Base-by-base conservation (phyloP, 768 basidiomycete genomes). In the Boletus tylopilopsis region DNA sequence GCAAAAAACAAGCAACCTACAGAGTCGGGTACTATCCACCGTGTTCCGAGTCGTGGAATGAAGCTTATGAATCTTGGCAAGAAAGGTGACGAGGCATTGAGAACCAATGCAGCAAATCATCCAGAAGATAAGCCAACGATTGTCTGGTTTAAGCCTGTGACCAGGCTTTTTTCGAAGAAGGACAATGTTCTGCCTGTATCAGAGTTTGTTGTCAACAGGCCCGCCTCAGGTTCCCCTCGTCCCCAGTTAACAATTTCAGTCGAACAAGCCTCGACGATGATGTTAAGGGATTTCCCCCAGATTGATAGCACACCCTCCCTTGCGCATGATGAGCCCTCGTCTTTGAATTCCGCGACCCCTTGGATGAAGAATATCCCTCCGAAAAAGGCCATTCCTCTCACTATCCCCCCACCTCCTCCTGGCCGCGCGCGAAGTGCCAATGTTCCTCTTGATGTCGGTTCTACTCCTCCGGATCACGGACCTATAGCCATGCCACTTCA, bases 1-100 rank as follows among this genome's bases (percentile, higher is more conserved):
- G 24, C 45, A 21, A 52, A 58, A 19, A 48, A 37, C 39, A 55
- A 57, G 12, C 62, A 50, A 36, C 55, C 51, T 35, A 63, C 60
- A 42, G 51, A 57, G 45, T 62, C 68, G 60, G 57, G 41, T 57
- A 62, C 42, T n/a, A n/a, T n/a, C n/a, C 50, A 48, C 16, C 55
- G 58, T 34, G 50, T 56, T 22, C 57, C 64, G 42, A 69, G 62
- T 45, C 63, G 60, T 42, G 63, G 72, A 27, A 71, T 67, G 59
- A 80, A 71, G 62, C 58, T 79, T 21, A 69, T 73, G 63, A 71
- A 75, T 21, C 55, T 79, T 46, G 73, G 77, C 11, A 71, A 71
- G 55, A 68, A 69, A 19, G 46, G 54, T 35, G 65, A 64, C 1
- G 67, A 64, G 30, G 62, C 49, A n/a, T 25, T 25, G 21, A 57